phyloP scores from a whole-genome alignment of 768 basidiomycete species.

The Lactarius quietus region DNA sequence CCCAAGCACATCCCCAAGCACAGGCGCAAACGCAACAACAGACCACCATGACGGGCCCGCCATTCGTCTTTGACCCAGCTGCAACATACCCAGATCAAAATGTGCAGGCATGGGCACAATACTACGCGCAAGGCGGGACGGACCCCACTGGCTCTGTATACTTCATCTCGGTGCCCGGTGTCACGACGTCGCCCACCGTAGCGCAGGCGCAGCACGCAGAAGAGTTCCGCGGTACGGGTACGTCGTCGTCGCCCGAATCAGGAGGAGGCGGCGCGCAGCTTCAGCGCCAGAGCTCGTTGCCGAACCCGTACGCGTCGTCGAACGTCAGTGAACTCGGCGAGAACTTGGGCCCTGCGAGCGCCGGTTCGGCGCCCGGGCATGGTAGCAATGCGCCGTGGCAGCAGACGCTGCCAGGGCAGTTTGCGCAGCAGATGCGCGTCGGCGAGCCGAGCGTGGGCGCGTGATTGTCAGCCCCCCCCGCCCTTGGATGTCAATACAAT shows the following conservation, averaged over 20 bases:
- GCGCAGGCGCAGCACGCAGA: not conserved
- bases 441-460: slow-evolving; percentile 23
- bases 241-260: not conserved
- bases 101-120: slow-evolving; percentile 83
- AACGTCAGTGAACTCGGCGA: not conserved
- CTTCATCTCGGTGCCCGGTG: slow-evolving; percentile 73
- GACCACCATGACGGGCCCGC: slow-evolving; percentile 36
- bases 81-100: slow-evolving; percentile 72
- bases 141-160: slow-evolving; percentile 76
- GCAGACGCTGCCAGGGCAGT: slow-evolving; percentile 17
- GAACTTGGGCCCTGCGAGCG: not conserved
- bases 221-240: no score
- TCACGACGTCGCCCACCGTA: slow-evolving; percentile 33
- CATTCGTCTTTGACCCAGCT: slow-evolving; percentile 58
- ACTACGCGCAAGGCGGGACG: slow-evolving; percentile 76
- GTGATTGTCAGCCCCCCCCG: not conserved
- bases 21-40: slow-evolving; percentile 41
- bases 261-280: not conserved
- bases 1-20: slow-evolving; percentile 25
- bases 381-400: slow-evolving; percentile 18
- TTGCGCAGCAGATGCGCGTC: slow-evolving; percentile 26
- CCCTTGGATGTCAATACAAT: not conserved
- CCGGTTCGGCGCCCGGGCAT: not conserved
- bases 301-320: slow-evolving; percentile 18
- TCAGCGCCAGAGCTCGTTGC: slow-evolving; percentile 18